Base-by-base conservation (phyloP, 2,329 filamentous ascomycete species). In the Alternaria panax region DNA sequence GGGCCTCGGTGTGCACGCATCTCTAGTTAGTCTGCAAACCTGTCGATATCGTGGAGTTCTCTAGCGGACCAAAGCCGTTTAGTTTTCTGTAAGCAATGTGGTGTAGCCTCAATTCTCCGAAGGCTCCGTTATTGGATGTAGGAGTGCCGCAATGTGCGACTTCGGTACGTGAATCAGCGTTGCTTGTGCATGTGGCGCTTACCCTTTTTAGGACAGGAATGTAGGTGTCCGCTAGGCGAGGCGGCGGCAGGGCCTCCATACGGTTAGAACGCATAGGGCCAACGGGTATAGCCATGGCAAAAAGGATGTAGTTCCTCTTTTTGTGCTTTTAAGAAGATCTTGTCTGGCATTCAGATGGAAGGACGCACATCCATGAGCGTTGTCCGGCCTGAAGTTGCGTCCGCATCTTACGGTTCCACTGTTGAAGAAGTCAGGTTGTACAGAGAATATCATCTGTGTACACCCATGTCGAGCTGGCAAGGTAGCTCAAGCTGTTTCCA, bases 391-490 rank as follows among this genome's bases (percentile, higher is more conserved):
- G 30, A 36, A 22, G 18, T 30, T 43, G 25, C 30, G 38, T 24
- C 34, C 50, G 38, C 51, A n/a, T 50, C 52, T 56, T 46, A 59
- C 18, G 46, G 57, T 59, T 56, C 41, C 57, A 59, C 57, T 34
- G 57, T 59, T 56, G 57, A 59, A 45, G 18, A 45, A 38, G 30
- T 36, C 50, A 51, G 34, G 57, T 59, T 41, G 41, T 43, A 56
- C 52, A 20, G 27, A 40, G 22, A 28, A 16, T 25, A 30, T 59
- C 32, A 27, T 40, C 20, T 45, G 40, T 46, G 57, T 41, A 42
- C 28, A 45, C 53, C 46, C 20, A 28, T 56, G 32, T 51, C 41
- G 16, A 56, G 30, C 46, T 59, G 40, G 46, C 46, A 42, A 22
- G 30, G 51, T 45, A 36, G 48, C 50, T 32, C 50, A 48, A 48